Base-by-base conservation (phyloP, 495 filamentous ascomycete genomes). In the Aspergillus ostianus region DNA sequence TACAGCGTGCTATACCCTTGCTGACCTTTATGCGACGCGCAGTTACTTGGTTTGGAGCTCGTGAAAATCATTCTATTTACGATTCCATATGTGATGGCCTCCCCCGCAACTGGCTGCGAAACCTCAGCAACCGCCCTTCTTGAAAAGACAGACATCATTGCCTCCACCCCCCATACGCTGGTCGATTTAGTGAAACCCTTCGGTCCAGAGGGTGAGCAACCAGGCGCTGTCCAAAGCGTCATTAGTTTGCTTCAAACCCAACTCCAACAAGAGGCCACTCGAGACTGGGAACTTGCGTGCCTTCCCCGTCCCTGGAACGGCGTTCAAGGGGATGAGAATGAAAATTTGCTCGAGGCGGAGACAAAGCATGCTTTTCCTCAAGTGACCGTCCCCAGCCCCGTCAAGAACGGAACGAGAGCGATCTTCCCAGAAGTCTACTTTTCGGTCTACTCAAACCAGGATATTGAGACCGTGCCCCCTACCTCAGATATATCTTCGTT, bases 61-160 rank as follows among this genome's bases (percentile, higher is more conserved):
- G 91, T 96, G 68, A 97, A 97, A 73, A 90, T 97, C 63, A 95
- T 97, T 57, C 83, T 97, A 45, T 84, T 96, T 46, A 94, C 92
- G 0, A 88, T 98, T 58, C 93, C 94, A 6, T 99, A 97, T 72
- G 80, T 93, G 44, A 86, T 97, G 79, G 84, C 87, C 46, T 87
- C 90, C 2, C 84, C 88, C 13, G 83, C 80, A 6, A 76, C 81
- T 45, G 83, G 82, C 21, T 85, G 86, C 58, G 83, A 89, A 63
- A 78, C 85, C 44, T 86, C 89, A 62, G 92, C 92, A 13, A 73
- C 77, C 0, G 83, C 86, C 19, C 77, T 98, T n/a, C 84, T 99
- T 63, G 88, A 92, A 47, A 96, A 93, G 73, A 97, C 95, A 8
- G 91, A 92, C 58, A 89, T 96, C 64, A 92, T 97, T 66, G 91